Percentiles rank a stretch among this genome's conserved stretches.
These are phyloP conservation scores for Teunomyces funiuensis DNA, from an alignment of 805 yeast species.

Conservation along the genomic window DNA sequence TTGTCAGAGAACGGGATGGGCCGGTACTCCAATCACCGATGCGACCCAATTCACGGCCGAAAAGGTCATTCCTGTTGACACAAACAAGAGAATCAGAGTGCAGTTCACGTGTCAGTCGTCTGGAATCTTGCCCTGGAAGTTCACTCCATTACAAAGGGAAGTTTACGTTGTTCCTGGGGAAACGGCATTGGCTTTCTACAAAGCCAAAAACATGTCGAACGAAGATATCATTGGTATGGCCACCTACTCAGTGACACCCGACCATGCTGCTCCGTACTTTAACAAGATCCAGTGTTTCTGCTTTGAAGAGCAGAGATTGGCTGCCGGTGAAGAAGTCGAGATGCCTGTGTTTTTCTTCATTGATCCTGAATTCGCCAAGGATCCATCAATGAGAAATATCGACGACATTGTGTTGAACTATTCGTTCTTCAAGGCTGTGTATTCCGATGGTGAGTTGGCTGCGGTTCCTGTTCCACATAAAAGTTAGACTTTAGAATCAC, in stretches of 20 bases:
- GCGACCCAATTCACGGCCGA: slow-evolving; percentile 77
- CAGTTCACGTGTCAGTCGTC: slow-evolving; percentile 91
- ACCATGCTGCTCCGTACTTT: slow-evolving; percentile 93
- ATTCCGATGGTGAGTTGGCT: slow-evolving; percentile 41
- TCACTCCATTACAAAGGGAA: slow-evolving; percentile 90
- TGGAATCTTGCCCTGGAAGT: slow-evolving; percentile 89
- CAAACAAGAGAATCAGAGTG: slow-evolving; percentile 77
- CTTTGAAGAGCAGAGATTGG: slow-evolving; percentile 90
- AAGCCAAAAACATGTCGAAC: slow-evolving; percentile 81
- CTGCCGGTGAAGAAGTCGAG: slow-evolving; percentile 96
- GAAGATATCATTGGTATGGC: slow-evolving; percentile 98
- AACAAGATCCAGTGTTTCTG: slow-evolving; percentile 98
- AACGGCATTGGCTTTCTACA: slow-evolving; percentile 93
- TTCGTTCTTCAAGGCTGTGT: slow-evolving; percentile 77
- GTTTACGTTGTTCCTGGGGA: slow-evolving; percentile 95
- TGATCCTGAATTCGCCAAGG: slow-evolving; percentile 92
- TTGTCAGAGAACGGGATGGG: slow-evolving; percentile 94
- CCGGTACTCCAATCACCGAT: slow-evolving; percentile 93
- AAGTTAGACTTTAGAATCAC: slow-evolving; percentile 11
- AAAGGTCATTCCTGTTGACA: slow-evolving; percentile 82
- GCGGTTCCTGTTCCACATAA: slow-evolving; percentile 29
- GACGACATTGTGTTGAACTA: slow-evolving; percentile 90
- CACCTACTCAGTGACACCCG: slow-evolving; percentile 94
- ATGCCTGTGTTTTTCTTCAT: slow-evolving; percentile 98
- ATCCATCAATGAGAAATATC: slow-evolving; percentile 87